These are phyloP conservation scores for Aspergillus fumigatiaffinis DNA, from an alignment of 2,329 filamentous ascomycete species.

Conservation along the genomic window DNA sequence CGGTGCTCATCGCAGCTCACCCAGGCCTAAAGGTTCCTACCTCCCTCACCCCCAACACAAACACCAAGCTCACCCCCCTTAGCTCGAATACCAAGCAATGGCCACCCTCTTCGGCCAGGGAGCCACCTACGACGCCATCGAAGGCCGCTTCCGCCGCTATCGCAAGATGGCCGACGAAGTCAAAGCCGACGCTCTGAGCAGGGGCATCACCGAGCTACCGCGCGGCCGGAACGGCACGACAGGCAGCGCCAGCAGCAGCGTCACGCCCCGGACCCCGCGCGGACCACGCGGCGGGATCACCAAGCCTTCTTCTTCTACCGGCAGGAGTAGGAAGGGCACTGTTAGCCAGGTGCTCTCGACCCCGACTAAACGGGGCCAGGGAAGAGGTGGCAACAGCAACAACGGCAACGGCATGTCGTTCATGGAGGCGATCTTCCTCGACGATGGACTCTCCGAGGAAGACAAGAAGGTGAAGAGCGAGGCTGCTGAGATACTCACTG, in stretches of 20 bases:
- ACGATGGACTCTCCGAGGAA: conserved; percentile 5
- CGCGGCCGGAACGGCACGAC: conserved; percentile 4
- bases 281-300: conserved; percentile 12
- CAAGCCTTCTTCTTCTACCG: conserved; percentile 9
- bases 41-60: too few species aligned
- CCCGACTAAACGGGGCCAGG: conserved; percentile 2
- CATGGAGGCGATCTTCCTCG: conserved; percentile 15
- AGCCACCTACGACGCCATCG: conserved; percentile 47
- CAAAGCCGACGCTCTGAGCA: conserved; percentile 19
- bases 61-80: not conserved
- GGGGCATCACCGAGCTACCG: conserved; percentile 11
- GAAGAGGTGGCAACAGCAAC: not conserved
- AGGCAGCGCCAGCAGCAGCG: not conserved
- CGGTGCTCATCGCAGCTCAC: conserved; percentile 25
- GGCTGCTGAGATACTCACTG: not conserved
- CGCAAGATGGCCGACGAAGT: conserved; percentile 40
- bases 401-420: not conserved
- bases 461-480: conserved; percentile 7
- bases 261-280: conserved; percentile 14
- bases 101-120: conserved; percentile 44
- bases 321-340: not conserved
- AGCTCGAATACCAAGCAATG: conserved; percentile 46
- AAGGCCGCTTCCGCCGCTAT: conserved; percentile 44
- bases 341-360: not conserved
- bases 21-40: conserved; percentile 21